Evolutionary conservation across 345 rosid species (phyloP), one percentile per base, ranked within the genome.

Genomic region (Capsella bursapastoris): DNA sequence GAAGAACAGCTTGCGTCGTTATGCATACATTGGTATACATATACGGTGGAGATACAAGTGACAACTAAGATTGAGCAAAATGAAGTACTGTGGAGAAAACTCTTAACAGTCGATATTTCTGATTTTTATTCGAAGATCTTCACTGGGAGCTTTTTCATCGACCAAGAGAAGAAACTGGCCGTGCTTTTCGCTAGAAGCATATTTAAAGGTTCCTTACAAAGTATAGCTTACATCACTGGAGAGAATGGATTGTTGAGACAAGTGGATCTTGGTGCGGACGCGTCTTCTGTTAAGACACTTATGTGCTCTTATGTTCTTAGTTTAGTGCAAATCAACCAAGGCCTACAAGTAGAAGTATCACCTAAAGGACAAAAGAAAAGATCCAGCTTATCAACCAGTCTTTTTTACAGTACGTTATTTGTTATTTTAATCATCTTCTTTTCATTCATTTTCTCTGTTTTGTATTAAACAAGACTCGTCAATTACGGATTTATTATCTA

Each of bases 271-370:
- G 57, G 56, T 15, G 8, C 55, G 29, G 0, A 2, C 3, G 8
- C 1, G 25, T 7, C 2, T 18, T 4, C 3, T 32, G 2, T 1
- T 32, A 2, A 15, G 3, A 6, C 11, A 32, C 6, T 0, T 32
- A 25, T 32, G 12, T 38, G 0, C 32, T 59, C 31, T 59, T 59
- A 59, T 59, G 29, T 9, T 11, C 64, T 32, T 18, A 38, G 48
- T 59, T 59, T 59, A 18, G 64, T 18, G 48, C 47, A 59, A 57
- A 32, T 57, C 61, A 32, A 8, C 61, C 25, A 32, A n/a, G 12
- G 12, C 13, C 13, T 2, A 57, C 11, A 55, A 32, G 13, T 14
- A 7, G 18, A 55, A 32, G 13, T 14, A 7, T 8, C 7, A 34
- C 8, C 7, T 34, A 34, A 6, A 6, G 7, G 8, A 8, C 37